Evolutionary conservation across 495 filamentous ascomycete species (phyloP), one percentile per base, ranked within the genome.

Genomic region (Zalerion maritima): DNA sequence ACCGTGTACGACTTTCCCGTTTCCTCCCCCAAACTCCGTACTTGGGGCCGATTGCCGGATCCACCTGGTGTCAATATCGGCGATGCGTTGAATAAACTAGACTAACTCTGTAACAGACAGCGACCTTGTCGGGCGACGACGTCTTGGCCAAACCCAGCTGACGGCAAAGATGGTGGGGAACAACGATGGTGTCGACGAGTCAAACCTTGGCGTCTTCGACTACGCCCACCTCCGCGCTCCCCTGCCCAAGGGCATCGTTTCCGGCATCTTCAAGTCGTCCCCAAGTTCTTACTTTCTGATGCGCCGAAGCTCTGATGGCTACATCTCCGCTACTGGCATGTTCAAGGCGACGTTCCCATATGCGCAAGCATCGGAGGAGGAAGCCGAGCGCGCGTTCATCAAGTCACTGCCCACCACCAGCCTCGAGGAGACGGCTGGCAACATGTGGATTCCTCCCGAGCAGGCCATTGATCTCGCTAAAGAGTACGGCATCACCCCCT

Each of bases 331-430:
- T 4, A 96, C 89, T 29, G 89, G 91, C 48, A 96, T 97, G 91
- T 97, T 96, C 67, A 97, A 96, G 58, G 91, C 91, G 32, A 82
- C 87, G 4, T 97, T 94, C 51, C 89, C 89, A 3, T 96, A 85
- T 66, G 84, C 89, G 9, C 75, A 78, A 34, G 55, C 68, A 18
- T 69, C 73, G 5, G 91, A 97, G 47, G 89, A 97, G 54, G 73
- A 78, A 37, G 60, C 58, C 5, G 89, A 97, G 63, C 78, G 86
- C 37, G 79, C 75, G 38, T 87, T 82, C 41, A 66, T 96, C 45
- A 93, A 89, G 53, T 62, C 60, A 7, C 71, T 87, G 13, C 54
- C 69, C 18, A 72, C 73, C 5, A 91, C 85, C 3, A 86, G 81
- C 36, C 66, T 67, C 29, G 83, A 94, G 39, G 89, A 97, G 58